Base-by-base conservation (phyloP, 2,329 filamentous ascomycete genomes). In the Fusarium sp. region DNA sequence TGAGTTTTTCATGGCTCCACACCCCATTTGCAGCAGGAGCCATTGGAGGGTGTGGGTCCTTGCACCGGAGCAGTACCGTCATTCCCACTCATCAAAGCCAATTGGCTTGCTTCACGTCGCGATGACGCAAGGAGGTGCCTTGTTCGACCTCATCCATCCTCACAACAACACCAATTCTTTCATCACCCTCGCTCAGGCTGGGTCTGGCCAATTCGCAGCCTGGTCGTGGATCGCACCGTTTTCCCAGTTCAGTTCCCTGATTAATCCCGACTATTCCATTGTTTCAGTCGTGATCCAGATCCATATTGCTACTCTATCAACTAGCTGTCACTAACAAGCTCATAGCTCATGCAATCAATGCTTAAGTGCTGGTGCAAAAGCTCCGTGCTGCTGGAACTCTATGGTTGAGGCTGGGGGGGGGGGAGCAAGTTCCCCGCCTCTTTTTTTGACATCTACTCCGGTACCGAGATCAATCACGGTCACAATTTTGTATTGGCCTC, bases 111-210 rank as follows among this genome's bases (percentile, higher is more conserved):
- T 46, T 65, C 61, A 56, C 65, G 63, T 60, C 58, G 55, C 54
- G 74, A 75, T 75, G 73, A 75, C 74, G 73, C 74, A 75, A 66
- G 65, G 58, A 67, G 41, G 49, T 61, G 58, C 62, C 72, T 58
- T 52, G 58, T 70, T 52, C 69, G 47, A 70, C 30, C 60, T 56
- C 60, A 58, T 49, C 40, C 52, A 58, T 58, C 43, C 38, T 47
- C 58, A 62, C 63, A 51, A 52, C 62, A 47, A 55, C 62, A 59
- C 55, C 58, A 61, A 69, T 56, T 58, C 59, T 47, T 56, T 69
- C 68, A 69, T 38, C 57, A 58, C 40, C 56, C 51, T 62, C 30
- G 30, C 24, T 49, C 58, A 58, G 30, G 29, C 38, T 30, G 49
- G 27, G 51, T 18, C 24, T 12, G 22, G 25, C 49, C 49, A 52